Evolutionary conservation across 345 rosid genomes (phyloP).

Genomic region (Populus deltoides): DNA sequence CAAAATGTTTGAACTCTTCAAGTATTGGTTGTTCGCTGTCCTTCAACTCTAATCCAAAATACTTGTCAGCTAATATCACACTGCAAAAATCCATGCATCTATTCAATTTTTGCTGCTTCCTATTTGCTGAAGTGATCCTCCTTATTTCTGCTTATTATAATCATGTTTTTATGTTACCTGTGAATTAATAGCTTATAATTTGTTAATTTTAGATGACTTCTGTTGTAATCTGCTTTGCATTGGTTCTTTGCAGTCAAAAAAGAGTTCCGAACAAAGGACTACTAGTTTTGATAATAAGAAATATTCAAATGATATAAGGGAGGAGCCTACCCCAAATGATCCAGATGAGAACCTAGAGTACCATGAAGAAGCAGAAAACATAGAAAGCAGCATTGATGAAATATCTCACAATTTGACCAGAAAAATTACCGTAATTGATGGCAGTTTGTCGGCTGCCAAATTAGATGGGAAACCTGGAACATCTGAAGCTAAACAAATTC

Average conservation of each 20-base stretch:
- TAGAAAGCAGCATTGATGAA: constrained; percentile 44
- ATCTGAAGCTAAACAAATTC: constrained; percentile 38
- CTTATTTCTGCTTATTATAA: background rate
- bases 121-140: background rate
- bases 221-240: constrained; percentile 10
- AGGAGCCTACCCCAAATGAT: constrained; percentile 27
- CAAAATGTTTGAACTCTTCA: too few relatives aligned
- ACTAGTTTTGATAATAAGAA: constrained; percentile 32
- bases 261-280: constrained; percentile 43
- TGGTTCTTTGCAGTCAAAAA: constrained; percentile 54
- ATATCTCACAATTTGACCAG: constrained; percentile 48
- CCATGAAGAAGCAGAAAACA: constrained; percentile 40
- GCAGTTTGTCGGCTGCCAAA: constrained; percentile 29
- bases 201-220: background rate
- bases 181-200: background rate
- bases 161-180: background rate
- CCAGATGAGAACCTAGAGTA: constrained; percentile 28
- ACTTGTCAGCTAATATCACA: too few relatives aligned
- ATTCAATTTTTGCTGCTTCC: too few relatives aligned
- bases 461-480: constrained; percentile 40
- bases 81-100: too few relatives aligned
- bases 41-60: too few relatives aligned
- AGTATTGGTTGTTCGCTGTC: too few relatives aligned
- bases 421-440: constrained; percentile 34
- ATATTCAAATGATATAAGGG: constrained; percentile 40